phyloP scores from a whole-genome alignment of 2,329 filamentous ascomycete genomes.

The Hypoxylon rubiginosum region DNA sequence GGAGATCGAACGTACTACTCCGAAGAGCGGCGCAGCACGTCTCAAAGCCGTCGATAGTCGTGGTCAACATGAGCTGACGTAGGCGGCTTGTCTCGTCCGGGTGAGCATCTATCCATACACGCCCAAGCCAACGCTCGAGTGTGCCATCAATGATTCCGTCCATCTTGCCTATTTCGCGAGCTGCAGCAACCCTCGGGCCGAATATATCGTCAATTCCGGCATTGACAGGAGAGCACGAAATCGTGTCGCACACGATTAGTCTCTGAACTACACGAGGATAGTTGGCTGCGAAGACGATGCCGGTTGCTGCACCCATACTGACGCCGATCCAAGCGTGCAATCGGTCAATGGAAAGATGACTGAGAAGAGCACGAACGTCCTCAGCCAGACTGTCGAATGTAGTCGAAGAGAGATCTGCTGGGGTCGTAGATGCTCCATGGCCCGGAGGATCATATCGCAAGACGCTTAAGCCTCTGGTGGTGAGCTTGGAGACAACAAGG shows the following conservation, averaged over 20 bases:
- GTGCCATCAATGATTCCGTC: slow-evolving; percentile 51
- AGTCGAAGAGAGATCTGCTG: slow-evolving; percentile 51
- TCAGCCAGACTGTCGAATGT: slow-evolving; percentile 57
- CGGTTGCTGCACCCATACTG: slow-evolving; percentile 60
- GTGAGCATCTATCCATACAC: slow-evolving; percentile 54
- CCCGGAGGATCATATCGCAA: slow-evolving; percentile 61
- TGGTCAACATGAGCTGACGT: slow-evolving; percentile 54
- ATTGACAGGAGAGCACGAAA: slow-evolving; percentile 55
- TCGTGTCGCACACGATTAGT: slow-evolving; percentile 58
- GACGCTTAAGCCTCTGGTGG: slow-evolving; percentile 55
- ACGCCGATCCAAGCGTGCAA: slow-evolving; percentile 60
- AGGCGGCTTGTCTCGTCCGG: slow-evolving; percentile 54
- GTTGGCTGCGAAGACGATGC: slow-evolving; percentile 56
- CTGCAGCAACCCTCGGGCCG: slow-evolving; percentile 52
- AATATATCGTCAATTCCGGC: slow-evolving; percentile 56
- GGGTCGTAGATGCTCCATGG: slow-evolving; percentile 56
- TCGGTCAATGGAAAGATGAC: slow-evolving; percentile 49
- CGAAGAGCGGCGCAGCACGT: slow-evolving; percentile 57
- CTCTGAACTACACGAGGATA: slow-evolving; percentile 56
- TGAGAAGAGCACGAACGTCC: slow-evolving; percentile 55
- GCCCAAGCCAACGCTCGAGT: slow-evolving; percentile 59
- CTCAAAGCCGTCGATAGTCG: slow-evolving; percentile 58
- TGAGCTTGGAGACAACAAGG: slow-evolving; percentile 53
- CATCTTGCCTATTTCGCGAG: slow-evolving; percentile 52
- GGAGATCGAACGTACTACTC: slow-evolving; percentile 56